A percentile compares a stretch with the other conserved stretches of the same genome.
Conservation (phyloP, 129 eudicot species). For the Cynara cardunculus region DNA sequence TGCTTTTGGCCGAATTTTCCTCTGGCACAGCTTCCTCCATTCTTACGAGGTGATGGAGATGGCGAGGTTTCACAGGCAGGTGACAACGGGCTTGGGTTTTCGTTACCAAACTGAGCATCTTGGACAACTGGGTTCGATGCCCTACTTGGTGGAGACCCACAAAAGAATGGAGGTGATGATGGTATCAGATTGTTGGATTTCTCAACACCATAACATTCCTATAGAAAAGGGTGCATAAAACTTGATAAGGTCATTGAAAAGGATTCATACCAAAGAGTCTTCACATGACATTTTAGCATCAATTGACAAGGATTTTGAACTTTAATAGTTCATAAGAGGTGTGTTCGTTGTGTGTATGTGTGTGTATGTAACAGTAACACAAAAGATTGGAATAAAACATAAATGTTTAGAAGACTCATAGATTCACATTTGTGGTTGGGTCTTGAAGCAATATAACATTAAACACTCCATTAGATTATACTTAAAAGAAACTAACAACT, state of each 20-base stretch:
- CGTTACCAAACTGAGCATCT: constrained; percentile 48
- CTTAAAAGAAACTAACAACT: not conserved
- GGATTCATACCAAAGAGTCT: not conserved
- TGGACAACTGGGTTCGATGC: constrained; percentile 64
- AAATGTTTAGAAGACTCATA: too few species aligned
- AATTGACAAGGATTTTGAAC: not conserved
- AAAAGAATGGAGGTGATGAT: constrained; percentile 61
- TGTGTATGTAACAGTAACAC: not conserved
- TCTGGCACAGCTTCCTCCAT: constrained; percentile 38
- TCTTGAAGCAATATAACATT: not conserved
- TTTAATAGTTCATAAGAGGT: not conserved
- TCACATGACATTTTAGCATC: not conserved
- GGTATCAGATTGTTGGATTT: constrained; percentile 31
- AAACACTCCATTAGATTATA: not conserved
- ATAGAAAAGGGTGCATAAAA: not conserved
- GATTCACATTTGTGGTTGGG: not conserved
- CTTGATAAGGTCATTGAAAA: not conserved
- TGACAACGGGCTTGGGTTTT: constrained; percentile 13
- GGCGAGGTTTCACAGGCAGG: constrained; percentile 28
- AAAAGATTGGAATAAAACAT: not conserved
- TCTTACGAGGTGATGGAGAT: constrained; percentile 35
- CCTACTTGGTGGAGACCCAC: constrained; percentile 66
- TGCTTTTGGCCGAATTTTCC: constrained; percentile 40
- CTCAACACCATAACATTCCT: constrained; percentile 42
- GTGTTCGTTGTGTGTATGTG: too few species aligned